Evolutionary conservation across 139 green algal species (phyloP), one percentile per base, ranked within the genome.

Genomic region (Coelastrella sp.): DNA sequence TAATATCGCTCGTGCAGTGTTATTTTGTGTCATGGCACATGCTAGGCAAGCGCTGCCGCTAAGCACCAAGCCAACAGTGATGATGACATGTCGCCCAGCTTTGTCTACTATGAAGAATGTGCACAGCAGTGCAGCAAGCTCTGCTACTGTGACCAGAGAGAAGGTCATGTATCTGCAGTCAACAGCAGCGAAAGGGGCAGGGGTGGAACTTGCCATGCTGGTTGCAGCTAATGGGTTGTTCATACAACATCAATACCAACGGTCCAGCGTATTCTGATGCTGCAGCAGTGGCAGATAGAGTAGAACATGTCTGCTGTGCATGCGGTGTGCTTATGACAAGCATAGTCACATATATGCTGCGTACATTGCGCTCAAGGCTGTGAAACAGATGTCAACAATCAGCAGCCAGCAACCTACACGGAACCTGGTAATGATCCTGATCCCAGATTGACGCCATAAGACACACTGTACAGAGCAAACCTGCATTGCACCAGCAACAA

Each of bases 401-500:
- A 1, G 32, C 32, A 47, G 32, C 32, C 32, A 1, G 32, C 6
- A 22, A 77, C 80, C 74, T 58, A 85, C 80, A 85, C 8, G 57
- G 80, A 85, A 73, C 80, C 80, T n/a, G 80, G 80, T 58, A 85
- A 22, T 3, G 80, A 22, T 66, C 80, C 80, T 13, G 80, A 56
- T 7, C 80, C 79, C 57, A 84, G 56, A 17, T 84, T 84, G 17
- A 84, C 79, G 19, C 79, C 79, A 71, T 84, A 84, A 5, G 79
- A 84, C 17, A 84, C 79, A 32, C 68, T 84, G 57, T 84, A 84
- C 79, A 84, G 57, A 5, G 79, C 57, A 65, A 84, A 84, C 92
- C 92, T 92, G 20, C 81, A 78, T 84, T 88, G 91, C 6, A 85
- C 73, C 59, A 92, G 86, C 66, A 92, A 32, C 2, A 2, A 76